These are phyloP conservation scores for Sanghuangporus baumii DNA, from an alignment of 1,284 basidiomycete species.

Conservation along the genomic window DNA sequence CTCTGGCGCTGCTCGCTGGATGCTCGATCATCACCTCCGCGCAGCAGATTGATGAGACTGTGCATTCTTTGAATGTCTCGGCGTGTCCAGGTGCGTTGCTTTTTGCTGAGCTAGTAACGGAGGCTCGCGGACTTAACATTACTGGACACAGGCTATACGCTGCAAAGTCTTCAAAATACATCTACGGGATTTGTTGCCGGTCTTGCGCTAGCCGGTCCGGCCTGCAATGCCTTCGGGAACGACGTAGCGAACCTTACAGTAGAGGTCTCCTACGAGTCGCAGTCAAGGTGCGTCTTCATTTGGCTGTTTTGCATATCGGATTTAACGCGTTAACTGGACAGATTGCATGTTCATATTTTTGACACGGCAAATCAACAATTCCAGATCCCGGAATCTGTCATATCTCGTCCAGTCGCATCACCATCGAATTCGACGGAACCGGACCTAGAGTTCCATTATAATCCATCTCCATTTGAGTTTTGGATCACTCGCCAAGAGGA, in stretches of 20 bases:
- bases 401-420: conserved; percentile 40
- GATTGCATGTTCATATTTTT: conserved; percentile 73
- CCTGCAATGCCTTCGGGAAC: conserved; percentile 69
- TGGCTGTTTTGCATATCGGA: neutral
- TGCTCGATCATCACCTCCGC: neutral
- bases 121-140: neutral
- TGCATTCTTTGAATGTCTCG: conserved; percentile 24
- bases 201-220: conserved; percentile 49
- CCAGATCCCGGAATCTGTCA: conserved; percentile 56
- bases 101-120: neutral
- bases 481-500: conserved; percentile 69
- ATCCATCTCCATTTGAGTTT: conserved; percentile 63
- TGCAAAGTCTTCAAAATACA: conserved; percentile 41
- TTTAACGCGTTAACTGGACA: conserved; percentile 26
- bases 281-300: conserved; percentile 36
- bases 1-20: neutral
- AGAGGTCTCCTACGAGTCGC: conserved; percentile 59
- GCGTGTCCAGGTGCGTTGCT: conserved; percentile 29
- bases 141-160: conserved; percentile 41
- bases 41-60: neutral
- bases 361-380: conserved; percentile 65
- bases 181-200: conserved; percentile 48
- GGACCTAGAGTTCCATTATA: conserved; percentile 66
- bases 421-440: conserved; percentile 35
- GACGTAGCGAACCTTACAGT: conserved; percentile 62